Conservation (phyloP, 768 basidiomycete genomes). For the Asterophora parasitica region DNA sequence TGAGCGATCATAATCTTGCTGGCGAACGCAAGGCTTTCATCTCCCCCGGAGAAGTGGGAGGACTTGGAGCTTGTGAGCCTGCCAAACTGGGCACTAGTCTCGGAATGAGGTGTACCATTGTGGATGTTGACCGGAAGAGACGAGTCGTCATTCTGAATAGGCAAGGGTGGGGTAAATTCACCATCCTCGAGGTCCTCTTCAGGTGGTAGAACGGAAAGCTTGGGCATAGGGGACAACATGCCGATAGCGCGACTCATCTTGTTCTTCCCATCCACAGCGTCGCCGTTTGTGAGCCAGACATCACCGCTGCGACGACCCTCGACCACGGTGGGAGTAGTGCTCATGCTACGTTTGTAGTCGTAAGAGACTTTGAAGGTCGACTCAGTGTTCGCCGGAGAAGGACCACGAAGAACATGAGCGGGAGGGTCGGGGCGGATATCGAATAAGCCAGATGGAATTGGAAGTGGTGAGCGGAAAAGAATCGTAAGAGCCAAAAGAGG, state of each 20-base stretch:
- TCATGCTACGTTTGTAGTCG: constrained; percentile 61
- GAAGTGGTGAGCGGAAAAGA: constrained; percentile 55
- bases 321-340: constrained; percentile 60
- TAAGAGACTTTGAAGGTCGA: constrained; percentile 42
- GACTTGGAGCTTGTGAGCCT: constrained; percentile 46
- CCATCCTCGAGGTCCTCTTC: constrained; percentile 41
- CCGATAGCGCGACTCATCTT: constrained; percentile 58
- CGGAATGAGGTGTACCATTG: constrained; percentile 47
- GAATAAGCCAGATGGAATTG: constrained; percentile 64
- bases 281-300: constrained; percentile 70
- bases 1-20: constrained; percentile 69
- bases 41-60: constrained; percentile 46
- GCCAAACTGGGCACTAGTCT: constrained; percentile 54
- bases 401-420: constrained; percentile 35
- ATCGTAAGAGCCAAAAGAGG: constrained; percentile 63
- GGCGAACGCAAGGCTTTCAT: constrained; percentile 46
- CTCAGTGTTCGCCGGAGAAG: constrained; percentile 37
- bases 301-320: constrained; percentile 70
- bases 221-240: constrained; percentile 60
- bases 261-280: constrained; percentile 62
- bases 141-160: constrained; percentile 49
- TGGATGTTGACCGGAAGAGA: constrained; percentile 40
- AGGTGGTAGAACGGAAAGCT: constrained; percentile 61
- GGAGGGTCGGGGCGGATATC: constrained; percentile 43
- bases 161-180: constrained; percentile 53